These are phyloP conservation scores for Pulveroboletus sp. DNA, from an alignment of 768 basidiomycete species.

Conservation along the genomic window DNA sequence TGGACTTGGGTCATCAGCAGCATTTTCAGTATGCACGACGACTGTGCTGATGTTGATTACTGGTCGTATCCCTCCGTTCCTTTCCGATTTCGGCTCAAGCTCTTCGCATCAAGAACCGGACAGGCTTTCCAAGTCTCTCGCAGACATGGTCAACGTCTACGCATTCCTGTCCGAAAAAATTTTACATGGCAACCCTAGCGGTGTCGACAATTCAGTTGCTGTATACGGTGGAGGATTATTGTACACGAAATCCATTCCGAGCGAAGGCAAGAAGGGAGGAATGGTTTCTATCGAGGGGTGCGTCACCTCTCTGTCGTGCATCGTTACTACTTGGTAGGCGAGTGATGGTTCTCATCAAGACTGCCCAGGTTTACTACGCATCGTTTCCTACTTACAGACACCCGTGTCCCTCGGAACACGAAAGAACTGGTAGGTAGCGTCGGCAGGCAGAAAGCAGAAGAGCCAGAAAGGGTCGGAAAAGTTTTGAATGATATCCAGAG, in stretches of 20 bases:
- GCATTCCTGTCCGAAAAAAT: constrained; percentile 96
- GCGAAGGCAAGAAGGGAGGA: constrained; percentile 62
- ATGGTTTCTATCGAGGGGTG: constrained; percentile 87
- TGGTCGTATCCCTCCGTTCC: constrained; percentile 60
- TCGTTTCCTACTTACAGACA: constrained; percentile 87
- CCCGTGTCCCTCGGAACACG: constrained; percentile 89
- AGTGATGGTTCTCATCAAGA: constrained; percentile 4
- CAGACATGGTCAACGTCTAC: constrained; percentile 85
- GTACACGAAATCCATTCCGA: constrained; percentile 67
- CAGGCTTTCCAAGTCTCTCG: constrained; percentile 57
- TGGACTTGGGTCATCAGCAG: constrained; percentile 94
- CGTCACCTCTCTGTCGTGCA: constrained; percentile 24
- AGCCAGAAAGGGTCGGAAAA: constrained; percentile 80
- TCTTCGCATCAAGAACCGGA: constrained; percentile 37
- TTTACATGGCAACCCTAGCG: constrained; percentile 94
- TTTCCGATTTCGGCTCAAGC: constrained; percentile 4
- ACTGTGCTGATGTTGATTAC: constrained; percentile 75
- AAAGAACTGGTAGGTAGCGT: constrained; percentile 94
- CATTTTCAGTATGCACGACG: constrained; percentile 85
- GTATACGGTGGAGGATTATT: constrained; percentile 90
- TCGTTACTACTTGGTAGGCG: neutral
- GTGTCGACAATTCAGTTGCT: constrained; percentile 93
- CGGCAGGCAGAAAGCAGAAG: constrained; percentile 62
- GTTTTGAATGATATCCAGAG: constrained; percentile 77
- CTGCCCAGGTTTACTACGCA: constrained; percentile 80